These are phyloP conservation scores for Fonsecaea pugnacius DNA, from an alignment of 2,329 filamentous ascomycete genomes.

Conservation along the genomic window DNA sequence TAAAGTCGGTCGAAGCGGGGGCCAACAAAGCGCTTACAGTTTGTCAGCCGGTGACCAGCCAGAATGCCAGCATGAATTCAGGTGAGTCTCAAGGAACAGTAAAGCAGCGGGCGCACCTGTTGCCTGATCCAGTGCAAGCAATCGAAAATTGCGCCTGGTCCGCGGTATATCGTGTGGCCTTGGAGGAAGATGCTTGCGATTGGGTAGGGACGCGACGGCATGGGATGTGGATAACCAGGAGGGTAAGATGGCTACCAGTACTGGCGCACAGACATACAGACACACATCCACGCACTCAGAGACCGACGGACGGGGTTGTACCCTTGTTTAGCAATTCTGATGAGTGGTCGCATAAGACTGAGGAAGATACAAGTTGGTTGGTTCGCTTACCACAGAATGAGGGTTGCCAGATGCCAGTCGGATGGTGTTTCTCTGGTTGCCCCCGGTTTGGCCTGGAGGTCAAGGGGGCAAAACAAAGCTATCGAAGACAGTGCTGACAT, in stretches of 20 bases:
- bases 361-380: not conserved
- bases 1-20: constrained; percentile 8
- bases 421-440: not conserved
- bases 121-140: constrained; percentile 7
- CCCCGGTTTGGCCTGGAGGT: not conserved
- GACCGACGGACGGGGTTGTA: constrained; percentile 1
- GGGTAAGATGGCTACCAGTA: not conserved
- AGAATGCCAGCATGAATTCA: not conserved
- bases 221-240: not conserved
- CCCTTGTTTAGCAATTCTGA: constrained; percentile 4
- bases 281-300: too few relatives aligned
- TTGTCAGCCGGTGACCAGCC: constrained; percentile 16
- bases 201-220: constrained; percentile 6
- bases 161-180: constrained; percentile 1
- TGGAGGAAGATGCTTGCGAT: not conserved
- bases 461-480: constrained; percentile 22
- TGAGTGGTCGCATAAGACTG: constrained; percentile 14
- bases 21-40: constrained; percentile 23
- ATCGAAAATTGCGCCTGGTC: not conserved
- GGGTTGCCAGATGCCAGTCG: constrained; percentile 1
- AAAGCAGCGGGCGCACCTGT: constrained; percentile 16
- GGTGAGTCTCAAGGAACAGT: constrained; percentile 4
- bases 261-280: not conserved
- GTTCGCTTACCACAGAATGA: constrained; percentile 2
- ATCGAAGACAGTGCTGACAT: constrained; percentile 28